Evolutionary conservation across 1,284 basidiomycete genomes (phyloP), one percentile per base, ranked within the genome.

Genomic region (Cryptococcus sp.): DNA sequence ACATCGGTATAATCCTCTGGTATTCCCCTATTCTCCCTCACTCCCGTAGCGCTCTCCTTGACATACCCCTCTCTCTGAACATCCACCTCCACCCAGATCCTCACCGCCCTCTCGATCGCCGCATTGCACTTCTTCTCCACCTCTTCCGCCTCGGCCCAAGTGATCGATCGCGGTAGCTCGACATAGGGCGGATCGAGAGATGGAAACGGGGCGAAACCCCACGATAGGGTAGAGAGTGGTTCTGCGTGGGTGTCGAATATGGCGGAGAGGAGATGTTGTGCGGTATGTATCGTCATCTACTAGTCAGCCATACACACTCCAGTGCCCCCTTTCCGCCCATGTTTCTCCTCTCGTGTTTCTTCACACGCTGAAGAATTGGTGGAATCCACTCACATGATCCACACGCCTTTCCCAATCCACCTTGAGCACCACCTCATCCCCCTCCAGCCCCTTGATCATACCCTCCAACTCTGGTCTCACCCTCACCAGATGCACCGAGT

Each of bases 201-300:
- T 1, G 76, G 76, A 45, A 62, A 62, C 3, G 69, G 51, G 4
- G 66, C 62, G 54, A 78, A 68, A 1, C 65, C 71, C 89, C 89
- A 92, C 0, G 85, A 86, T 7, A 91, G 77, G 0, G 90, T 92
- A 10, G 82, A 82, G n/a, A 91, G 77, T 6, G 33, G 33, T 25
- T 48, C 47, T 34, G 78, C 71, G 38, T 85, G 74, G 7, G 77
- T 77, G 63, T 92, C 87, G 3, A 91, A 76, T 6, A 91, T 76
- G 0, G 88, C 87, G 3, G 87, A 91, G 26, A 92, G 79, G 38
- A 90, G 77, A 60, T 90, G 87, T 65, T 90, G 87, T 0, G 82
- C 83, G 0, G 86, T 89, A 65, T 89, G 86, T 77, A 87, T 82
- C 10, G 83, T 79, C 83, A 86, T 87, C 85, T 88, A 44, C 34